Evolutionary conservation across 176 grass and related monocot genomes (phyloP).

Genomic region (Aegilops longissima): DNA sequence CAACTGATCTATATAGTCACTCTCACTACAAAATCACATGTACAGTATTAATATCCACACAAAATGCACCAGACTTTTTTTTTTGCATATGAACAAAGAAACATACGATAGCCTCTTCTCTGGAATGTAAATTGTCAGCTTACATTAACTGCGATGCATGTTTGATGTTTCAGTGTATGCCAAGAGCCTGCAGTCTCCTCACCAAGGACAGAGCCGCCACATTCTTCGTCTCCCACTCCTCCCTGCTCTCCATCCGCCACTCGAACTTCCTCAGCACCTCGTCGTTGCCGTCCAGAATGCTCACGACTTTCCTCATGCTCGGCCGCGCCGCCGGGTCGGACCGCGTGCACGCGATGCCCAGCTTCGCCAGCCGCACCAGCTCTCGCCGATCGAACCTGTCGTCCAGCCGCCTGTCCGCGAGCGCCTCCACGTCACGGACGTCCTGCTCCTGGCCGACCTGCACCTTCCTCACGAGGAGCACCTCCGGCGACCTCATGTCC

Average conservation of each 20-base stretch:
- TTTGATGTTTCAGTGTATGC: slow-evolving; percentile 59
- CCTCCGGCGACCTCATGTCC: slow-evolving; percentile 63
- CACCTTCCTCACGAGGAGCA: slow-evolving; percentile 66
- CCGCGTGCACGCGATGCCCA: slow-evolving; percentile 65
- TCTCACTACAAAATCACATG: too few species aligned
- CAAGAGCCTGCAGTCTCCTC: slow-evolving; percentile 75
- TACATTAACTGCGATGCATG: not conserved
- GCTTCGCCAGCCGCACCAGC: slow-evolving; percentile 50
- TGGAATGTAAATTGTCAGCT: not conserved
- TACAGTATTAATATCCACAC: not conserved
- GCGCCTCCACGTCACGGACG: slow-evolving; percentile 23
- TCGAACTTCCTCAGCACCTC: slow-evolving; percentile 44
- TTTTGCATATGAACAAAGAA: not conserved
- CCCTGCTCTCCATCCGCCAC: slow-evolving; percentile 38
- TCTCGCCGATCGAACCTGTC: slow-evolving; percentile 39
- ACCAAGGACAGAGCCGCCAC: slow-evolving; percentile 47
- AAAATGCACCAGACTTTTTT: not conserved
- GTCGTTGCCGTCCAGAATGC: slow-evolving; percentile 82
- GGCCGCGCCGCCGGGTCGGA: slow-evolving; percentile 55
- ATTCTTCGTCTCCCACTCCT: slow-evolving; percentile 64
- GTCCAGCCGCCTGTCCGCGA: slow-evolving; percentile 61
- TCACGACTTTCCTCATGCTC: slow-evolving; percentile 68
- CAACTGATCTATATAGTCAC: too few species aligned
- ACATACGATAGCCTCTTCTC: not conserved
- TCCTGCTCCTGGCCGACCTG: slow-evolving; percentile 21